Conservation (phyloP, 768 basidiomycete genomes). For the Suillus brevipes region DNA sequence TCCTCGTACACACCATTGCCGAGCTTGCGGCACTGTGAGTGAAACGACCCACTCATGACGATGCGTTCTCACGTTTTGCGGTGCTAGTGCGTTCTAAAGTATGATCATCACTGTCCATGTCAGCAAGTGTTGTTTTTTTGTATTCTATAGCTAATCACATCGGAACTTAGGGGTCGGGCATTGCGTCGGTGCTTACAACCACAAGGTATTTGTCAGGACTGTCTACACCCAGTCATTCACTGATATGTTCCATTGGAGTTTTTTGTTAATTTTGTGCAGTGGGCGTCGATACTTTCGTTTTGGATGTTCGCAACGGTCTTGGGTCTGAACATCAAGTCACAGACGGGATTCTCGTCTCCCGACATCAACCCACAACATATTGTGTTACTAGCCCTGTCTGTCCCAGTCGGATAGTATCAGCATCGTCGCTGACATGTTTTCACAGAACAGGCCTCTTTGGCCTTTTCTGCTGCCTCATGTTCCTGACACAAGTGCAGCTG, state of each 20-base stretch:
- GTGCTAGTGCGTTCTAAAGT: conserved; percentile 75
- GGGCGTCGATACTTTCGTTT: conserved; percentile 55
- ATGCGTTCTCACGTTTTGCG: conserved; percentile 1
- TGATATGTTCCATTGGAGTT: conserved; percentile 45
- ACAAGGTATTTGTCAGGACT: conserved; percentile 55
- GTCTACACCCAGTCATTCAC: neutral
- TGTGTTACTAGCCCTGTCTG: conserved; percentile 73
- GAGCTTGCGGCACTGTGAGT: conserved; percentile 78
- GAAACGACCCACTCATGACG: neutral
- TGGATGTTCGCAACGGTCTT: conserved; percentile 68
- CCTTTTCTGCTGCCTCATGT: conserved; percentile 64
- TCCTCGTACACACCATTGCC: conserved; percentile 76
- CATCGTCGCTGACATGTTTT: conserved; percentile 11
- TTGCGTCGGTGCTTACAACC: conserved; percentile 90
- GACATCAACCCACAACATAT: conserved; percentile 67
- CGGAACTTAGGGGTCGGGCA: conserved; percentile 77
- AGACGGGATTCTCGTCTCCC: conserved; percentile 17
- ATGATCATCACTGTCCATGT: conserved; percentile 92
- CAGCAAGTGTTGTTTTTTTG: conserved; percentile 27
- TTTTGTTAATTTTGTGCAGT: conserved; percentile 80
- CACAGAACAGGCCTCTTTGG: conserved; percentile 67
- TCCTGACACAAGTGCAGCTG: conserved; percentile 58
- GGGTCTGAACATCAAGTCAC: conserved; percentile 44
- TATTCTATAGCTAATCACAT: neutral
- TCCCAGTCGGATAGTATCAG: conserved; percentile 16